A percentile compares a stretch with the other conserved stretches of the same genome.
Evolutionary conservation across 345 rosid species (phyloP).

Genomic region (Erucastrum elatum): DNA sequence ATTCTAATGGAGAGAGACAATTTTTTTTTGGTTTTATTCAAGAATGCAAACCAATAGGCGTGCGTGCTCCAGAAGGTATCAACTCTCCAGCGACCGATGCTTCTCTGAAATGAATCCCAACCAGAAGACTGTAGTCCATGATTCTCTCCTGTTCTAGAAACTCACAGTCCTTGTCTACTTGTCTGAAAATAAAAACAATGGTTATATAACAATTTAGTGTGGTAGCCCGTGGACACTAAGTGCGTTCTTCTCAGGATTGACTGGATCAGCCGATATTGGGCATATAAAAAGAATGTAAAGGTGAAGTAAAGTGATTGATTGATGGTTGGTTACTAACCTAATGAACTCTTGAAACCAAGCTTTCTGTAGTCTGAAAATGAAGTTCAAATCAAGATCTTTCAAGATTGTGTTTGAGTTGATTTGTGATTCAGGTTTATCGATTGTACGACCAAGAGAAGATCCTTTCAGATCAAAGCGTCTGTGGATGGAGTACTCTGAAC

Average conservation of each 20-base stretch:
- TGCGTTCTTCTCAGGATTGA: too few species aligned
- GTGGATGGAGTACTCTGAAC: slow-evolving; percentile 73
- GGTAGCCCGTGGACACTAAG: too few species aligned
- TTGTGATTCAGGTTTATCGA: slow-evolving; percentile 79
- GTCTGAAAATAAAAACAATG: slow-evolving; percentile 44
- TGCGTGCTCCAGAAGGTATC: slow-evolving; percentile 54
- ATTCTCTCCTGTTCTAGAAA: slow-evolving; percentile 91
- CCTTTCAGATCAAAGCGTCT: slow-evolving; percentile 93
- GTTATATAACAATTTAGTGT: background rate
- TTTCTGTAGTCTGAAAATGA: slow-evolving; percentile 75
- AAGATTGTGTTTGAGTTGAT: slow-evolving; percentile 76
- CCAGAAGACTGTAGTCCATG: slow-evolving; percentile 91
- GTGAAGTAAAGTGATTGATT: background rate
- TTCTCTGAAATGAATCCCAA: slow-evolving; percentile 89
- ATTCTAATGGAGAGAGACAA: background rate
- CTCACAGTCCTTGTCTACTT: slow-evolving; percentile 88
- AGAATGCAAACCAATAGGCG: slow-evolving; percentile 37
- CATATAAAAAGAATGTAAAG: background rate
- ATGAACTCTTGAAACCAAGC: slow-evolving; percentile 86
- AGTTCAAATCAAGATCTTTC: slow-evolving; percentile 88
- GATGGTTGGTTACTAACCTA: slow-evolving; percentile 50
- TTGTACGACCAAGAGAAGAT: slow-evolving; percentile 86
- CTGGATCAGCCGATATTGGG: background rate
- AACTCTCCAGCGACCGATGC: slow-evolving; percentile 60
- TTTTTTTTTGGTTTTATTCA: background rate